Percentiles rank a stretch among this genome's conserved stretches.
Conservation (phyloP, 2,329 filamentous ascomycete species). For the Blumeria hordei region DNA sequence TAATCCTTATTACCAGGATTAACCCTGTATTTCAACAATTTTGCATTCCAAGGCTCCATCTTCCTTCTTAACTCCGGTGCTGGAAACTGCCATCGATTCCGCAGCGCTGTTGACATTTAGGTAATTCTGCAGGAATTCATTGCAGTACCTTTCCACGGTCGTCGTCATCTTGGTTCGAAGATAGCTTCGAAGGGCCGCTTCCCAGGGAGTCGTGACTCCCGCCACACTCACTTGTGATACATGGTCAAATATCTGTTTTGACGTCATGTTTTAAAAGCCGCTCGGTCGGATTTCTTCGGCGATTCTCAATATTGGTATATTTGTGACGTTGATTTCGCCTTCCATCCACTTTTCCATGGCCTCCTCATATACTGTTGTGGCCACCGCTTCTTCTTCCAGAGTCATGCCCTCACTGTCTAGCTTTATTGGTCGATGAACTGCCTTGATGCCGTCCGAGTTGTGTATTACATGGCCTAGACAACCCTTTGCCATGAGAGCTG, state of each 20-base stretch:
- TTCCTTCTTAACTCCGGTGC: neutral
- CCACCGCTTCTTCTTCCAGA: no score
- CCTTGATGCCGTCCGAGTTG: no score
- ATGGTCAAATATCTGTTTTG: neutral
- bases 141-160: neutral
- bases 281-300: neutral
- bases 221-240: neutral
- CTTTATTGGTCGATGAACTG: no score
- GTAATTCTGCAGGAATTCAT: neutral
- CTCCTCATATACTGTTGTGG: no score
- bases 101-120: neutral
- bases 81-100: neutral
- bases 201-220: neutral
- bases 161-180: neutral
- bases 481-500: no score
- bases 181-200: neutral
- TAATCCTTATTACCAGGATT: no score
- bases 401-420: no score
- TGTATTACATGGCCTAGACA: no score
- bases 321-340: neutral
- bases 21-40: no score
- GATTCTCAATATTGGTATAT: neutral
- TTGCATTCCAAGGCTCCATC: no score
- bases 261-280: neutral
- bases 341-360: neutral